Percentiles rank a stretch among this genome's conserved stretches.
Conservation (phyloP, 2,329 filamentous ascomycete genomes). For the Beauveria medogensis region DNA sequence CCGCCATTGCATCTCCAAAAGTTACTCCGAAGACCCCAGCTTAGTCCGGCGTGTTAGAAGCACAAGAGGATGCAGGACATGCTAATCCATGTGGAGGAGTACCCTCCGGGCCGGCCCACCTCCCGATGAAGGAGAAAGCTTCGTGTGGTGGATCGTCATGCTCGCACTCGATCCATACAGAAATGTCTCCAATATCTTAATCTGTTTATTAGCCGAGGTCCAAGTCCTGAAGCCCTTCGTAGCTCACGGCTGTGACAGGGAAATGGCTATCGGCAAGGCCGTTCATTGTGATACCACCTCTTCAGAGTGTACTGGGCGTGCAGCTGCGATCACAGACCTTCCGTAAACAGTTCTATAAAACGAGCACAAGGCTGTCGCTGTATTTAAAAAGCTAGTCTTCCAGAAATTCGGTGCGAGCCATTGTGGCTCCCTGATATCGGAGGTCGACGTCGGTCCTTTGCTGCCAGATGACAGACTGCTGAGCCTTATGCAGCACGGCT, state of each 20-base stretch:
- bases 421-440: neutral
- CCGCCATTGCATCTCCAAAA: neutral
- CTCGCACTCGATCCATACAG: neutral
- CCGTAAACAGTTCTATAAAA: neutral
- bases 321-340: neutral
- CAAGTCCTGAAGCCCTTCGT: neutral
- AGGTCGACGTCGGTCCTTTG: neutral
- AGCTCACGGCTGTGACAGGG: neutral
- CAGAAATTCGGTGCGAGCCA: neutral
- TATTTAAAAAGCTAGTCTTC: neutral
- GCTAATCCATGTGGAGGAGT: neutral
- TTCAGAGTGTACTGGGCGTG: neutral
- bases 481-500: neutral
- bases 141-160: neutral
- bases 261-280: neutral
- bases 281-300: neutral
- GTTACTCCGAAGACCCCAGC: neutral
- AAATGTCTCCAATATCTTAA: neutral
- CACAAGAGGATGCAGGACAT: neutral
- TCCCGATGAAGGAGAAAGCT: neutral
- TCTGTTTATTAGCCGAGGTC: neutral
- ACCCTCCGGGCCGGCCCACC: slow-evolving; percentile 2
- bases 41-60: neutral
- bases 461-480: neutral
- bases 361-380: neutral